Evolutionary conservation across 805 yeast species (phyloP).

Genomic region (Kazachstania martiniae): DNA sequence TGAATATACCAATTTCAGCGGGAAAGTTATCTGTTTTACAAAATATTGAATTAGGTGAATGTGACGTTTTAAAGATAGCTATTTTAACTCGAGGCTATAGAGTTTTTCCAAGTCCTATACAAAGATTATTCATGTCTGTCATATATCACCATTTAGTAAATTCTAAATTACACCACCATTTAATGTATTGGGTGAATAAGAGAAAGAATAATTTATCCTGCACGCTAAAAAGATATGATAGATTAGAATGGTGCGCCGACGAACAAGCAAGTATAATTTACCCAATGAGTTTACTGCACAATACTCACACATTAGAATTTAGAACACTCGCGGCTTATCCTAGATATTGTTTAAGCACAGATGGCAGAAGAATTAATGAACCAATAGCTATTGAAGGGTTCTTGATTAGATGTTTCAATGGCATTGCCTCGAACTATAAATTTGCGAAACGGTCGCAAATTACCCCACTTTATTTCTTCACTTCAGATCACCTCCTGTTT

Average conservation of each 20-base stretch:
- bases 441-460: slow-evolving; percentile 33
- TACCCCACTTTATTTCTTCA: slow-evolving; percentile 50
- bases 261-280: slow-evolving; percentile 33
- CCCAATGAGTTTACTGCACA: slow-evolving; percentile 33
- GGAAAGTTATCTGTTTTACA: slow-evolving; percentile 6
- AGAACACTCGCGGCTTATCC: slow-evolving; percentile 38
- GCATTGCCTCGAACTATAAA: slow-evolving; percentile 33
- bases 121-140: slow-evolving; percentile 15
- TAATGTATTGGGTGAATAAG: slow-evolving; percentile 17
- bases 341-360: slow-evolving; percentile 13
- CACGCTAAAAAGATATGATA: slow-evolving; percentile 59
- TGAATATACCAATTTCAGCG: slow-evolving; percentile 17
- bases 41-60: slow-evolving; percentile 6
- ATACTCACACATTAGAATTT: slow-evolving; percentile 49
- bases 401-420: slow-evolving; percentile 43
- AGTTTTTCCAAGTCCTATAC: slow-evolving; percentile 15
- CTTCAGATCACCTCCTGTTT: slow-evolving; percentile 52
- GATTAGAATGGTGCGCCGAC: slow-evolving; percentile 59
- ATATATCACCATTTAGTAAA: slow-evolving; percentile 28
- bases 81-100: slow-evolving; percentile 14
- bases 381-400: slow-evolving; percentile 82
- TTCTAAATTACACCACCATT: slow-evolving; percentile 18
- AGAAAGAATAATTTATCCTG: slow-evolving; percentile 38
- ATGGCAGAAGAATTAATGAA: slow-evolving; percentile 31
- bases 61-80: slow-evolving; percentile 8